Evolutionary conservation across 1,139 yeast genomes (phyloP).

Genomic region (Petasospora rhodanensis): DNA sequence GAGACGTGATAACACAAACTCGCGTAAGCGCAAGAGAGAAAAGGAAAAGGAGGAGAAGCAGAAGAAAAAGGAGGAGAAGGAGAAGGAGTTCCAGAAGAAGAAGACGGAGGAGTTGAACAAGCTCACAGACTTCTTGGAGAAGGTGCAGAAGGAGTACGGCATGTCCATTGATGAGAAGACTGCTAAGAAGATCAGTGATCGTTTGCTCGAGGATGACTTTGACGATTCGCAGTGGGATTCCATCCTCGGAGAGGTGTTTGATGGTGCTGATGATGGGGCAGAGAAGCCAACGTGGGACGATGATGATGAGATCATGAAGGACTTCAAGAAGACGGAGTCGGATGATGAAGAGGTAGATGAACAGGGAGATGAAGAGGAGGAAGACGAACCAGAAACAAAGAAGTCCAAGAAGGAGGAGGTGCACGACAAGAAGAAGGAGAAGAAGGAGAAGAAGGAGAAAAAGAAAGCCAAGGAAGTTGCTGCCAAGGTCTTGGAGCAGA

Average conservation of each 20-base stretch:
- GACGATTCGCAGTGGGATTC: slow-evolving; percentile 91
- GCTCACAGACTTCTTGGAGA: slow-evolving; percentile 69
- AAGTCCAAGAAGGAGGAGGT: slow-evolving; percentile 36
- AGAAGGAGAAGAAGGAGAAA: slow-evolving; percentile 58
- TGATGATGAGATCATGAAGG: slow-evolving; percentile 42
- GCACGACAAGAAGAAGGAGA: too few species aligned
- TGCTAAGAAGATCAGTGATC: slow-evolving; percentile 62
- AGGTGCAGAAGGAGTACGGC: slow-evolving; percentile 81
- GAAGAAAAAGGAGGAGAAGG: slow-evolving; percentile 50
- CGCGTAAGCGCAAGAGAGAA: slow-evolving; percentile 78
- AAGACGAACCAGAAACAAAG: slow-evolving; percentile 23
- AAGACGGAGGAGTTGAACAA: slow-evolving; percentile 73
- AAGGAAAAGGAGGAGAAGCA: slow-evolving; percentile 52
- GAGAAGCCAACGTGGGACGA: slow-evolving; percentile 53
- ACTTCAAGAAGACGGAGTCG: slow-evolving; percentile 25
- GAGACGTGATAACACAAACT: slow-evolving; percentile 68
- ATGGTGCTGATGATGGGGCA: slow-evolving; percentile 62
- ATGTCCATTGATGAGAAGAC: slow-evolving; percentile 59
- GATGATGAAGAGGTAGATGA: slow-evolving; percentile 11
- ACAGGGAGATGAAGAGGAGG: slow-evolving; percentile 19
- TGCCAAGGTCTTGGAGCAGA: slow-evolving; percentile 61
- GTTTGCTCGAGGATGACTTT: slow-evolving; percentile 80
- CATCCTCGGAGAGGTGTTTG: slow-evolving; percentile 79
- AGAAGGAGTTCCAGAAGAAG: slow-evolving; percentile 63
- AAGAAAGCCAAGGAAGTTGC: slow-evolving; percentile 62